These are phyloP conservation scores for Scenedesmus sp. DNA, from an alignment of 163 green algal genomes.

Conservation along the genomic window DNA sequence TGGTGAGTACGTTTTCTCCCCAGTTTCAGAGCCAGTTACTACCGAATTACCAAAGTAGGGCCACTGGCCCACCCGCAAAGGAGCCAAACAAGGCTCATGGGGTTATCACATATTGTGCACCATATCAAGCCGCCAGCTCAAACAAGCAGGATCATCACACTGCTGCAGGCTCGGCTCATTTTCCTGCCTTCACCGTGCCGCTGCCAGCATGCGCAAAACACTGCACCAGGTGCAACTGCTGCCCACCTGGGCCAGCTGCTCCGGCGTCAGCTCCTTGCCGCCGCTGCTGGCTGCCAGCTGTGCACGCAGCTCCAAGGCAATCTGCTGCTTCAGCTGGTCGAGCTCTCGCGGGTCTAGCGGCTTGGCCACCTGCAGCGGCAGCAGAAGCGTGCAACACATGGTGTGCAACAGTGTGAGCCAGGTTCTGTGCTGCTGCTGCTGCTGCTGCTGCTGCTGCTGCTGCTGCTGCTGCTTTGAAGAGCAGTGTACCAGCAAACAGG, in stretches of 20 bases:
- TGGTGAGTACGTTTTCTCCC: too few relatives aligned
- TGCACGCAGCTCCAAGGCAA: constrained; percentile 66
- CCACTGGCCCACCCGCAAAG: too few relatives aligned
- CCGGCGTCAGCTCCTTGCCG: constrained; percentile 29
- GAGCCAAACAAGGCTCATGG: too few relatives aligned
- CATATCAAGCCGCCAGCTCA: too few relatives aligned
- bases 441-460: background rate
- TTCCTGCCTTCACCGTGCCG: too few relatives aligned
- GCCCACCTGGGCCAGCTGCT: constrained; percentile 64
- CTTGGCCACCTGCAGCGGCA: constrained; percentile 62
- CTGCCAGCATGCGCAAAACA: background rate
- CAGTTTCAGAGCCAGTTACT: too few relatives aligned
- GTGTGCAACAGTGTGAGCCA: too few relatives aligned
- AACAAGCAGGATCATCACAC: too few relatives aligned
- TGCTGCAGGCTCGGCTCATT: too few relatives aligned
- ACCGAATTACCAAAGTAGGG: too few relatives aligned
- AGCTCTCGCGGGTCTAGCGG: constrained; percentile 60
- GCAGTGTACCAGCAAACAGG: background rate
- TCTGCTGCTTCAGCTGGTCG: constrained; percentile 58
- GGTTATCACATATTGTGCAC: too few relatives aligned
- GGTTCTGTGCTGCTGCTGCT: background rate
- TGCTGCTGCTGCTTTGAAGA: too few relatives aligned
- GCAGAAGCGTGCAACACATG: background rate
- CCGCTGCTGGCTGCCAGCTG: constrained; percentile 57
- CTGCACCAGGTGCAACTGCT: background rate